Percentiles rank a stretch among this genome's conserved stretches.
phyloP scores from a whole-genome alignment of 768 basidiomycete species.

The Amanita pseudoporphyria region DNA sequence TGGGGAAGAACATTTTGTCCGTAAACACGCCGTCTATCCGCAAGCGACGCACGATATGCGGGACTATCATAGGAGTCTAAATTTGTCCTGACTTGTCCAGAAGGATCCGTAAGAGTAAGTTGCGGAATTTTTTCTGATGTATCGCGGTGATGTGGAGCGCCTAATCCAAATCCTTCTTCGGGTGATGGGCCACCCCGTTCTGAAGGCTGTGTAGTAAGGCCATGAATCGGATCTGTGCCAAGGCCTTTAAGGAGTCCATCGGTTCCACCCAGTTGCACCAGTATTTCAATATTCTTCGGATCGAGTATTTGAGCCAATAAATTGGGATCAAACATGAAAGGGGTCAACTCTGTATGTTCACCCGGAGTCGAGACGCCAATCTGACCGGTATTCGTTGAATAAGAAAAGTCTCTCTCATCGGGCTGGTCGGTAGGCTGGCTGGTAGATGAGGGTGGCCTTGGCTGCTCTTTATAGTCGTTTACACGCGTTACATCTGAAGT shows the following conservation, averaged over 20 bases:
- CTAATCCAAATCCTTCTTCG: constrained; percentile 1
- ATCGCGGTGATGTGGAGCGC: constrained; percentile 17
- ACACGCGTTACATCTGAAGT: constrained; percentile 3
- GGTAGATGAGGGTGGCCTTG: constrained; percentile 19
- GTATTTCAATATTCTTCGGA: constrained; percentile 66
- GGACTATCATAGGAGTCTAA: constrained; percentile 11
- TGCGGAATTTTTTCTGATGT: constrained; percentile 17
- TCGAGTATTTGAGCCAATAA: constrained; percentile 81
- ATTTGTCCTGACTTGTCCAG: constrained; percentile 15
- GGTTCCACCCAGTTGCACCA: constrained; percentile 65
- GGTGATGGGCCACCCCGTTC: constrained; percentile 16
- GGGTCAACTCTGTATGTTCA: constrained; percentile 38
- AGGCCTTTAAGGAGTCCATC: constrained; percentile 59
- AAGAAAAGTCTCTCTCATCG: constrained; percentile 13
- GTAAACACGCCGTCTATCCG: constrained; percentile 58
- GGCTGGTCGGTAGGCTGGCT: constrained; percentile 12
- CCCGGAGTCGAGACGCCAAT: constrained; percentile 19
- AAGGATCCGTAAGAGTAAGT: constrained; percentile 31
- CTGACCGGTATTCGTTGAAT: constrained; percentile 23
- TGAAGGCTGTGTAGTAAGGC: constrained; percentile 26
- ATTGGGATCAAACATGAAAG: constrained; percentile 67
- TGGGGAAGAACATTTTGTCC: constrained; percentile 69
- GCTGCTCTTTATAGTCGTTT: background rate
- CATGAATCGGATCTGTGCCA: constrained; percentile 50
- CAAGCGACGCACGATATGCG: constrained; percentile 37